Percentiles rank a stretch among this genome's conserved stretches.
Conservation (phyloP, 257 asterid species). For the Petunia secreta region DNA sequence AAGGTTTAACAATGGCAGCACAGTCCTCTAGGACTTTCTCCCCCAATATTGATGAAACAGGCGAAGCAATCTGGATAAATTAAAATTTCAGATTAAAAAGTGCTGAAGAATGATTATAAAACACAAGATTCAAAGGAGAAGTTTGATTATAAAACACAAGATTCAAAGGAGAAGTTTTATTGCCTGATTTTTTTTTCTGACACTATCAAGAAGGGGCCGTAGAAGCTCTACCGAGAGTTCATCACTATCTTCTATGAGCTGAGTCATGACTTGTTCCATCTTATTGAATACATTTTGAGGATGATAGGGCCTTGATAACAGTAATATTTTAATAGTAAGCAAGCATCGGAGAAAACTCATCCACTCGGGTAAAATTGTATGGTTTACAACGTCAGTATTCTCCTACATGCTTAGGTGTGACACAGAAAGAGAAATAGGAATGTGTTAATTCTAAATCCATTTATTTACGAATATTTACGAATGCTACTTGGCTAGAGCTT, state of each 20-base stretch:
- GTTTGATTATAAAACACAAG: background rate
- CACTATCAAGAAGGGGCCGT: conserved; percentile 41
- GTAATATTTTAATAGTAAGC: background rate
- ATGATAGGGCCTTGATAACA: conserved; percentile 43
- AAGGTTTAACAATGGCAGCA: conserved; percentile 43
- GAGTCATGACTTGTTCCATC: conserved; percentile 44
- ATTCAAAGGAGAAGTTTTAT: background rate
- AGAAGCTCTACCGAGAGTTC: conserved; percentile 45
- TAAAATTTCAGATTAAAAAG: conserved; percentile 25
- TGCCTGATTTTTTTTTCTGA: conserved; percentile 41
- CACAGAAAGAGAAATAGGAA: background rate
- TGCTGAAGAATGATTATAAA: background rate
- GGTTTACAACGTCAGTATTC: background rate
- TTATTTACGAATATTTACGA: background rate
- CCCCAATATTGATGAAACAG: conserved; percentile 60
- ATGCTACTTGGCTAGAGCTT: background rate
- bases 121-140: background rate
- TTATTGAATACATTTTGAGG: conserved; percentile 30
- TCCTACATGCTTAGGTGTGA: conserved; percentile 10
- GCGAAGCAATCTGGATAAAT: conserved; percentile 48
- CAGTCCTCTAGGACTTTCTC: conserved; percentile 52
- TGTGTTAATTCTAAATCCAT: too few relatives aligned
- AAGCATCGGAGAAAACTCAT: background rate
- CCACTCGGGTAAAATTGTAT: background rate
- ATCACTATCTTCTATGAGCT: conserved; percentile 46